Conservation (phyloP, 2,329 filamentous ascomycete genomes). For the Shiraia sp. region DNA sequence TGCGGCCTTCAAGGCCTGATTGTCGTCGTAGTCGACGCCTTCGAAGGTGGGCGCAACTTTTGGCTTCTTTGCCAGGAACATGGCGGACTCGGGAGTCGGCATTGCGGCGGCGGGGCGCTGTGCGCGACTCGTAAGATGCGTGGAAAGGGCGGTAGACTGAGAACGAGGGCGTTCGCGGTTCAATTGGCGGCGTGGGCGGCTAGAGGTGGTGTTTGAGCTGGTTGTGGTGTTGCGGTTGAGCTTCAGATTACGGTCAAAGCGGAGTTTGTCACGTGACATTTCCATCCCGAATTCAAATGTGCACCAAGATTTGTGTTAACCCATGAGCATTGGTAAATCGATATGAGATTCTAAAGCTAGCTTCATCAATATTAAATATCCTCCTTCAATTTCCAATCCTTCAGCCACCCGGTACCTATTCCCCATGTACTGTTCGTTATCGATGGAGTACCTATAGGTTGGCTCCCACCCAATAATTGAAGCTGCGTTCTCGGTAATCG, state of each 20-base stretch:
- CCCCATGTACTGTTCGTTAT: slow-evolving; percentile 3
- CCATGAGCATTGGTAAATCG: slow-evolving; percentile 1
- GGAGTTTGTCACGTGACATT: slow-evolving; percentile 16
- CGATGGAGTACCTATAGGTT: not conserved
- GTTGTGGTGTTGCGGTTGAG: slow-evolving; percentile 14
- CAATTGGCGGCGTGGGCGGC: slow-evolving; percentile 17
- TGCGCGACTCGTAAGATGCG: slow-evolving; percentile 1
- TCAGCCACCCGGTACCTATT: slow-evolving; percentile 8
- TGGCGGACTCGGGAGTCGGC: slow-evolving; percentile 81
- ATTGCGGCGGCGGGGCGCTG: slow-evolving; percentile 52
- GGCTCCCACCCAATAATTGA: not conserved
- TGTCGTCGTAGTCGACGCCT: slow-evolving; percentile 85
- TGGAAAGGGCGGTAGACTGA: not conserved
- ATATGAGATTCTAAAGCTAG: not conserved
- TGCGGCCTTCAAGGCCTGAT: slow-evolving; percentile 76
- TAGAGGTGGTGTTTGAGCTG: slow-evolving; percentile 6
- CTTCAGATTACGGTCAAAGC: slow-evolving; percentile 9
- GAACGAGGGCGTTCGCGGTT: slow-evolving; percentile 4
- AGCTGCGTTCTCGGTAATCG: not conserved
- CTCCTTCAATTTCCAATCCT: slow-evolving; percentile 7
- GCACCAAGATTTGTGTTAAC: slow-evolving; percentile 2
- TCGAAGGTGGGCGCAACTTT: slow-evolving; percentile 81
- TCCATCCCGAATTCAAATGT: not conserved
- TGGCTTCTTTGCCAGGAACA: slow-evolving; percentile 83
- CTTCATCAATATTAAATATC: not conserved